These are phyloP conservation scores for Plasmopara halstedii DNA, from an alignment of 352 stramenopile species.

Conservation along the genomic window DNA sequence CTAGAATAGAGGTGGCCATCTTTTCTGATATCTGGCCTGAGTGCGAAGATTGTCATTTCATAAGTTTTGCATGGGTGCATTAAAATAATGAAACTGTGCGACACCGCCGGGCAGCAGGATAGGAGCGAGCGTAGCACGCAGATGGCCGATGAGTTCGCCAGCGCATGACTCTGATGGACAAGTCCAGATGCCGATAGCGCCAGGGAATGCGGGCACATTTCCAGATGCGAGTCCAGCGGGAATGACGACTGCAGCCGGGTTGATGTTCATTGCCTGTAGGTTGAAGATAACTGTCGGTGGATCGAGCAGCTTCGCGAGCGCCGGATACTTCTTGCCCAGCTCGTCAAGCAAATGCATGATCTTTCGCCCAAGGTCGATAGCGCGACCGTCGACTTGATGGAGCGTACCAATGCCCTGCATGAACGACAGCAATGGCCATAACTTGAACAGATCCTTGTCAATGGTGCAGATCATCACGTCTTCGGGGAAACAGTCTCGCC, in stretches of 20 bases:
- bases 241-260: not conserved
- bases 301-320: constrained; percentile 1
- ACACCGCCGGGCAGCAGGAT: not conserved
- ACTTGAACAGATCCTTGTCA: not conserved
- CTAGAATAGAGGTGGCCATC: no score
- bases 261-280: not conserved
- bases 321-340: not conserved
- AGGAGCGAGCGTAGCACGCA: not conserved
- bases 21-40: no score
- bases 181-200: constrained; percentile 1
- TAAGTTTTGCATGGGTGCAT: not conserved
- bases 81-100: not conserved
- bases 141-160: not conserved
- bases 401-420: constrained; percentile 1
- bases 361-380: not conserved
- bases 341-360: constrained; percentile 1
- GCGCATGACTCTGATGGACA: constrained; percentile 1
- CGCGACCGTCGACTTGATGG: constrained; percentile 1
- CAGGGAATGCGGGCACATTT: not conserved
- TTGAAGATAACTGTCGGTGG: constrained; percentile 1
- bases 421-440: constrained; percentile 1
- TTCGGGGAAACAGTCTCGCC: constrained; percentile 1
- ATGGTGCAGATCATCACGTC: not conserved
- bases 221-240: not conserved
- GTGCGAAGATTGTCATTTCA: not conserved